Percentiles rank a stretch among this genome's conserved stretches.
These are phyloP conservation scores for Galerina sulciceps DNA, from an alignment of 768 basidiomycete species.

Conservation along the genomic window DNA sequence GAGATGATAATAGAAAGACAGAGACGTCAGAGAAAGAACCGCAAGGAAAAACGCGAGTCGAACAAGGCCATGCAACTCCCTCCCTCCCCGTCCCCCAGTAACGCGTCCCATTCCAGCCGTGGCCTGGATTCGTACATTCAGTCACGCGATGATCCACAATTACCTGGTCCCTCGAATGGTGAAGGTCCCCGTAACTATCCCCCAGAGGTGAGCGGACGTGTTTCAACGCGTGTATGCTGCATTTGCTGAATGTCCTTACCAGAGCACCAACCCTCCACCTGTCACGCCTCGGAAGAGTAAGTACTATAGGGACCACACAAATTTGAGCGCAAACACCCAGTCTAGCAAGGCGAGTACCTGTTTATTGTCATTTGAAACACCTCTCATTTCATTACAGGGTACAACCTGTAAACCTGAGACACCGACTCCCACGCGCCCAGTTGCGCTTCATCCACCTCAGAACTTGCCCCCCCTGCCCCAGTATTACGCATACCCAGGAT, in stretches of 20 bases:
- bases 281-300: conserved; percentile 64
- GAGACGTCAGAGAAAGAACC: conserved; percentile 58
- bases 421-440: conserved; percentile 45
- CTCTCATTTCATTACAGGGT: conserved; percentile 26
- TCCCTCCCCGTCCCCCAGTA: conserved; percentile 57
- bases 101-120: conserved; percentile 47
- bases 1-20: conserved; percentile 78
- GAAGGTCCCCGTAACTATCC: conserved; percentile 31
- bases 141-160: conserved; percentile 59
- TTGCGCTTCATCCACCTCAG: conserved; percentile 27
- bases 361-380: conserved; percentile 20
- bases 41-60: conserved; percentile 48
- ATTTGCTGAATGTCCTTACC: conserved; percentile 14
- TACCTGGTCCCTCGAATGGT: conserved; percentile 31
- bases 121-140: conserved; percentile 55
- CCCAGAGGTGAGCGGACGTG: conserved; percentile 45
- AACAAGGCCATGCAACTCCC: conserved; percentile 35
- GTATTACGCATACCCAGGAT: conserved; percentile 44
- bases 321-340: conserved; percentile 31
- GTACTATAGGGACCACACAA: conserved; percentile 64
- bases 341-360: conserved; percentile 31
- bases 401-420: conserved; percentile 45
- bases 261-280: conserved; percentile 35
- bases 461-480: conserved; percentile 32
- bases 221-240: conserved; percentile 32